phyloP scores from a whole-genome alignment of 495 filamentous ascomycete species.

The Lentithecium fluviatile region DNA sequence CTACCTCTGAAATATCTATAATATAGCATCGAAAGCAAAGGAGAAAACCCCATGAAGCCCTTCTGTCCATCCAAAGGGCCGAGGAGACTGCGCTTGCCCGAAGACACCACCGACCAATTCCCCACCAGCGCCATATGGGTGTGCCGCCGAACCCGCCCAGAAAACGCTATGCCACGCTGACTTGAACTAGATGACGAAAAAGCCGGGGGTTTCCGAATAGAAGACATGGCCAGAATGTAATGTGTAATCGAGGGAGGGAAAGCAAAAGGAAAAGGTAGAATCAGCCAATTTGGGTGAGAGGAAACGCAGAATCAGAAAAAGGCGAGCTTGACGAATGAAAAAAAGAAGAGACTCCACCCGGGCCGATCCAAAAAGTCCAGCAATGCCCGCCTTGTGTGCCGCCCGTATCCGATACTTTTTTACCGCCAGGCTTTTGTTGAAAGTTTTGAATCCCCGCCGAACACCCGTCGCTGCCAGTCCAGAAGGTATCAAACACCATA shows the following conservation, averaged over 20 bases:
- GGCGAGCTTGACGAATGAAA: not conserved
- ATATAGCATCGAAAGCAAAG: too few species aligned
- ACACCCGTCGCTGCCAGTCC: conserved; percentile 10
- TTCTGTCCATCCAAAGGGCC: too few species aligned
- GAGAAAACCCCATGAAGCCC: too few species aligned
- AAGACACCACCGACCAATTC: not conserved
- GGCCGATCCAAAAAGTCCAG: conserved; percentile 4
- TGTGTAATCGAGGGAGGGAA: conserved; percentile 5
- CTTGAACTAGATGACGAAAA: conserved; percentile 3
- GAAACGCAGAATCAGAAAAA: conserved; percentile 1
- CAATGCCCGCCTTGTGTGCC: conserved; percentile 9
- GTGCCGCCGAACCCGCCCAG: conserved; percentile 14
- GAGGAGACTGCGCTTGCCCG: too few species aligned
- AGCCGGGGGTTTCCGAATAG: not conserved
- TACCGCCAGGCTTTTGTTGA: conserved; percentile 21
- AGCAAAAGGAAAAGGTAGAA: conserved; percentile 9
- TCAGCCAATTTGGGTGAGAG: conserved; percentile 7
- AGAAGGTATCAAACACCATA: conserved; percentile 32
- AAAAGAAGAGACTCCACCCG: conserved; percentile 8
- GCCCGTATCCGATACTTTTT: conserved; percentile 23
- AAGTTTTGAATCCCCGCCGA: conserved; percentile 17
- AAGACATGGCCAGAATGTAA: conserved; percentile 8
- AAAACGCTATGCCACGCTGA: conserved; percentile 19
- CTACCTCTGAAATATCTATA: too few species aligned
- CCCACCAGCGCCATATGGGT: conserved; percentile 14